Base-by-base conservation (phyloP, 495 filamentous ascomycete genomes). In the Xylaria scruposa region DNA sequence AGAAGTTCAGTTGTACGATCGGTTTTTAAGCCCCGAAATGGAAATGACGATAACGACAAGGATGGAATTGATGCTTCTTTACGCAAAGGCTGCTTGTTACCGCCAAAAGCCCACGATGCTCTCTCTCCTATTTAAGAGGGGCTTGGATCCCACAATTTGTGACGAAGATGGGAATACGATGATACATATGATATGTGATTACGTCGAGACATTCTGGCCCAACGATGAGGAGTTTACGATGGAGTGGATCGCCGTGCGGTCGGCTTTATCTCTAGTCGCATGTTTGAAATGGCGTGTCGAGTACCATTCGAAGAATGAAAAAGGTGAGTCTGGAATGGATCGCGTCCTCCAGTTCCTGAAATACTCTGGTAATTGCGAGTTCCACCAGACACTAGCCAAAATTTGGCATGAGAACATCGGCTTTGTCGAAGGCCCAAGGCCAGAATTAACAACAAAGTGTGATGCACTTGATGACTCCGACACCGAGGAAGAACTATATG, bases 151-250 rank as follows among this genome's bases (percentile, higher is more conserved):
- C 17, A 17, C 46, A n/a, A 21, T 53, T 21, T 62, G 31, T 21
- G 73, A 73, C 29, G 56, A 68, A 38, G 7, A 64, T 10, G 70
- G 71, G 46, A 73, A 75, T 46, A 67, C 73, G 36, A 56, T 75
- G 9, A 29, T 75, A 13, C 72, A 60, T 21, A 68, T 68, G 65
- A 73, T 73, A 64, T 73, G 72, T 62, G 72, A 69, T 47, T 42
- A 70, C n/a, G 69, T 73, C 21, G 66, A 68, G 15, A 59, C 21
- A 6, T 51, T 42, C 17, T 59, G 62, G 62, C 70, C 62, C 15
- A 49, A 58, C 15, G 53, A 46, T 5, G 61, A 70, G 7, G n/a
- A 66, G 15, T 58, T 24, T 47, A 64, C 66, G 13, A 68, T 69
- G 40, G 44, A 47, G 8, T 29, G 24, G 24, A 58, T 67, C 12